These are phyloP conservation scores for Datura wrightii DNA, from an alignment of 257 asterid species.

Conservation along the genomic window DNA sequence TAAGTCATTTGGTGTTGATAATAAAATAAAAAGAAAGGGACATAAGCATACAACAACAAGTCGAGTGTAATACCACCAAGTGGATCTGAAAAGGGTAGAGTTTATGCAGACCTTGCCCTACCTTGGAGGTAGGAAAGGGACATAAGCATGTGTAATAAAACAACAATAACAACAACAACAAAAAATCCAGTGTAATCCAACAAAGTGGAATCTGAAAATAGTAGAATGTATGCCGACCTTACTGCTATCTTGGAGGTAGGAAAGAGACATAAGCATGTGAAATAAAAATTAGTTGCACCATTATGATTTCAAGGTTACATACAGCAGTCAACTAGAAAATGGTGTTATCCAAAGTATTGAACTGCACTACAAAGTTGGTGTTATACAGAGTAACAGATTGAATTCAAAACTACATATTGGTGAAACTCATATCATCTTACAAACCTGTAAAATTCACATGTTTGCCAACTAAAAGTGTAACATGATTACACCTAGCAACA, in stretches of 20 bases:
- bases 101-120: no score
- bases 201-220: no score
- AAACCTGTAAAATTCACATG: background rate
- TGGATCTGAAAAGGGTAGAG: no score
- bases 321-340: background rate
- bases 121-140: no score
- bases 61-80: no score
- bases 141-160: no score
- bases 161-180: no score
- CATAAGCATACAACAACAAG: no score
- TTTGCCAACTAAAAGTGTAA: background rate
- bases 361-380: background rate
- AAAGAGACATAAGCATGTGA: background rate
- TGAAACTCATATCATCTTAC: background rate
- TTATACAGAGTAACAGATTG: background rate
- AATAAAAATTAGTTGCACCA: background rate
- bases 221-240: no score
- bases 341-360: conserved; percentile 15
- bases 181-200: no score
- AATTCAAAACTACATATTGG: conserved; percentile 11
- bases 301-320: background rate
- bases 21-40: background rate
- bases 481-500: background rate
- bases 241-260: no score
- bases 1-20: background rate